Base-by-base conservation (phyloP, 495 filamentous ascomycete species). In the Penicillium steckii region DNA sequence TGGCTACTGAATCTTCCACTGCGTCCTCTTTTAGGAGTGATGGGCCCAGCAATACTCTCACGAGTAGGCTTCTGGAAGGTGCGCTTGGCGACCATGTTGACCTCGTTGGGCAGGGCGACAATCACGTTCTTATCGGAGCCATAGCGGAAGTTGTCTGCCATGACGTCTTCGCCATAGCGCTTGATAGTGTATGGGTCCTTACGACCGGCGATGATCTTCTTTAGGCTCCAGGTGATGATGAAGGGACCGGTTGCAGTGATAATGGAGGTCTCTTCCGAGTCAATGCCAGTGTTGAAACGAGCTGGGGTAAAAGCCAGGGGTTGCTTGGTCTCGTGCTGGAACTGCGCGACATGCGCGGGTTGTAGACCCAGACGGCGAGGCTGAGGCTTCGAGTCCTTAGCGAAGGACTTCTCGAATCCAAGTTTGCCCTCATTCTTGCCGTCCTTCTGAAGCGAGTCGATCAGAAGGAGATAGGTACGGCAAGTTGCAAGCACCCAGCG, bases 111-210 rank as follows among this genome's bases (percentile, higher is more conserved):
- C 53, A 97, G 73, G 1, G 94, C 94, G 18, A 98, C 92, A 63
- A 98, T 96, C 55, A 98, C 89, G 59, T 96, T 96, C 80, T 96
- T 95, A 65, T 98, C 94, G 10, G 85, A 89, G 25, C 92, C 92
- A 60, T 92, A 98, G 57, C 91, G 89, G 85, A 98, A 98, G 67
- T 98, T 95, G 65, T 98, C 95, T n/a, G 94, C 94, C 77, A 91
- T 96, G 59, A 98, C 90, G 46, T 94, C 88, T 68, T 98, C 94
- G 4, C 79, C 80, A 64, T 98, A 98, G 4, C 94, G 87, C 76
- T 97, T 97, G 80, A 98, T 96, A 35, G 85, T 86, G 68, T 98
- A 98, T 2, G 91, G 90, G 52, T 93, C 87, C 67, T 89, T 93
- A 46, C 80, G 79, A 38, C 87, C 89, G 10, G 73, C 71, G 17